Percentiles rank a stretch among this genome's conserved stretches.
Conservation (phyloP, 2,329 filamentous ascomycete species). For the Rhytidhysteron rufulum region DNA sequence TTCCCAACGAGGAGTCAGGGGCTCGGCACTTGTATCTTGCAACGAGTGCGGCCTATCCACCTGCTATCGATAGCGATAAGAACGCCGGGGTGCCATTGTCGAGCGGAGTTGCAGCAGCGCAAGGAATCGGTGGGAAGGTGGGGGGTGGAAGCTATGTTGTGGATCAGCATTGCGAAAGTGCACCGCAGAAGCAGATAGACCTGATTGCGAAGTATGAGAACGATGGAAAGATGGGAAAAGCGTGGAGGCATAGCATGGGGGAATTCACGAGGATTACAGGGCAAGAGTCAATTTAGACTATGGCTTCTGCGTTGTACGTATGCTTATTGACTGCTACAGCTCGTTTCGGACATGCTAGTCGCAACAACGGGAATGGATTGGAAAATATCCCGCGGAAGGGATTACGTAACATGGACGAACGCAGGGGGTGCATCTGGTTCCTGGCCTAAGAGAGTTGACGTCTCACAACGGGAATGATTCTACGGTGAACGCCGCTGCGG, state of each 20-base stretch:
- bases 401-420: no score
- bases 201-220: constrained; percentile 23
- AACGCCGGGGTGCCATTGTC: constrained; percentile 14
- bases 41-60: constrained; percentile 31
- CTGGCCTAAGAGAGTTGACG: no score
- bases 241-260: constrained; percentile 19
- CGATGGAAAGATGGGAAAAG: constrained; percentile 28
- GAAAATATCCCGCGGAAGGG: no score
- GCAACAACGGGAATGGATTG: no score
- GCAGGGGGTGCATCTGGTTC: no score
- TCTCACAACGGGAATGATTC: no score
- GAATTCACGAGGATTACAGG: not conserved
- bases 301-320: no score
- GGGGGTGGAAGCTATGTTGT: constrained; percentile 33
- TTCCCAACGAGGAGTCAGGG: constrained; percentile 26
- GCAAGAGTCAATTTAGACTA: not conserved
- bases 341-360: no score
- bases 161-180: constrained; percentile 21
- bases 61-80: constrained; percentile 10
- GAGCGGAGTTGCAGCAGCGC: constrained; percentile 9
- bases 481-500: no score
- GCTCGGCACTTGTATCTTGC: constrained; percentile 33
- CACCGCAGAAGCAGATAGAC: constrained; percentile 17
- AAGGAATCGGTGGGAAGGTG: constrained; percentile 21
- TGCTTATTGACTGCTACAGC: no score